Base-by-base conservation (phyloP, 371 early-diverging fungal species). In the Mortierella sp. region DNA sequence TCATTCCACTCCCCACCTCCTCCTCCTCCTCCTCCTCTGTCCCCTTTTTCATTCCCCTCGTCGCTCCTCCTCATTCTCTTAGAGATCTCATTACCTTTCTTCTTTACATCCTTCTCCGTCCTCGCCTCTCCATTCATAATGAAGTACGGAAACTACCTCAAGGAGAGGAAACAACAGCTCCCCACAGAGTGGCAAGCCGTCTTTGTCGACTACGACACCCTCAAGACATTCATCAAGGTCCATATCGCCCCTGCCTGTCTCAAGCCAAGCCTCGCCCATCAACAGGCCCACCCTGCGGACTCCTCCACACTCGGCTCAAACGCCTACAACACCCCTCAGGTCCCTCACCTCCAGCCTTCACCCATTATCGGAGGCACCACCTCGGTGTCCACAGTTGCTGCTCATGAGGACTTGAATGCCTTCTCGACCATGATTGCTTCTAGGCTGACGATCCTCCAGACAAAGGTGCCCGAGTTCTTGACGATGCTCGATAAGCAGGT, bases 101-200 rank as follows among this genome's bases (percentile, higher is more conserved):
- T 46, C 48, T 1, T 16, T 16, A 59, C 59, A 59, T 31, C 34
- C 28, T 13, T 13, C 31, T 16, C 4, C 11, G 31, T 59, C 31
- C 13, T 59, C n/a, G n/a, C n/a, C n/a, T n/a, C n/a, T 26, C 11
- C 57, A 59, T 28, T 37, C 53, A 24, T 61, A 26, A 95, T 95
- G 96, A 95, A 95, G 89, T 95, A 94, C 89, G 95, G 95, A 51
- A 91, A 91, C 69, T 94, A 93, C 81, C 89, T 94, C 55, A 83
- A 89, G 31, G 94, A 94, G 88, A 90, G 93, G 67, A 92, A 91
- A 77, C 81, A 76, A 26, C 89, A 90, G 71, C 88, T 95, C 26
- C 94, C 95, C 0, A 81, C 48, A 53, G 89, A 89, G 9, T 95
- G 94, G 91, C 90, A 90, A 69, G 78, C 81, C 13, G 79, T 91